Base-by-base conservation (phyloP, 192 early-diverging fungal species). In the Entomortierella parvispora region DNA sequence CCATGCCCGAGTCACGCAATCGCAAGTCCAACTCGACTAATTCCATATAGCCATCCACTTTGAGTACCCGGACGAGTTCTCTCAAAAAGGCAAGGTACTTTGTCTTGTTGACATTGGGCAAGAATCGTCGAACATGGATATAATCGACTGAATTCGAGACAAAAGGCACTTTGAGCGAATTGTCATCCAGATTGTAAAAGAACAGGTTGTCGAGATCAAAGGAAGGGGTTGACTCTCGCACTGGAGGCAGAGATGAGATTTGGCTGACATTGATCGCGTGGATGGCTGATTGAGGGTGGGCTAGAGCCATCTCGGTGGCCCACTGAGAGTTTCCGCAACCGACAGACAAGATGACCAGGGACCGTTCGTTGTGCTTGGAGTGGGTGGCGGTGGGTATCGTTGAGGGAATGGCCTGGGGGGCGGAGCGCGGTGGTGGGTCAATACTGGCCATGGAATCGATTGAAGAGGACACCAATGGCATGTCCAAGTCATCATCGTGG, bases 211-310 rank as follows among this genome's bases (percentile, higher is more conserved):
- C 74, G 47, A 77, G 74, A 20, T 77, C 74, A 51, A 77, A 77
- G 20, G 52, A 49, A 1, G 74, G 74, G 2, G 74, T 63, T 4
- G 65, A 58, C 49, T 77, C 74, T 2, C 65, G 74, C 20, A 77
- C 55, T 10, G 54, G 28, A 17, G 74, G 74, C 17, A 77, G 48
- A 12, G 74, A 53, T 7, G 64, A 29, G 54, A 77, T 53, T 50
- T 77, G 74, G 31, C 65, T 68, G 48, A 77, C 74, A 42, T 77
- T 77, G 66, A 77, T 77, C 8, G 74, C 74, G 59, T 77, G 74
- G 28, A 77, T 46, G 18, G 74, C 74, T 5, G 74, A 77, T 33
- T 77, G 74, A 4, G 74, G 74, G 47, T 77, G 74, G 15, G 74
- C 74, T 32, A 62, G 22, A 0, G 74, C 74, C 74, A 77, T 77